Percentiles rank a stretch among this genome's conserved stretches.
Evolutionary conservation across 352 stramenopile species (phyloP).

Genomic region (Phytopythium helicoides): DNA sequence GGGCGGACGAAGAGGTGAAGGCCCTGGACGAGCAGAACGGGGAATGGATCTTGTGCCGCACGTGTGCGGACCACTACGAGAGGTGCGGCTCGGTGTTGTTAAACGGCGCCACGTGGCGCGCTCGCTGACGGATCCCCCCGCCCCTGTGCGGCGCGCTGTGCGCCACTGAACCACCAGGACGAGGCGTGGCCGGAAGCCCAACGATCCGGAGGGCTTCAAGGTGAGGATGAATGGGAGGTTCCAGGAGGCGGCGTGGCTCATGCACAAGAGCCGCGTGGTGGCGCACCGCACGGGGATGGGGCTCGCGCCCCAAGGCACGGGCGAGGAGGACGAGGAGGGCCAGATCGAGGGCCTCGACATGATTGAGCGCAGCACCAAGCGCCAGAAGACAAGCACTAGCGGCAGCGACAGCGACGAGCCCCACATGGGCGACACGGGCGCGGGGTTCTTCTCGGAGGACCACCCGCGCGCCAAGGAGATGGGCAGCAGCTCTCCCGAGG

Average conservation of each 20-base stretch:
- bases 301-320: conserved; percentile 9
- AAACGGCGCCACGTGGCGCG: too few relatives aligned
- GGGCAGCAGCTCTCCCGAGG: conserved; percentile 1
- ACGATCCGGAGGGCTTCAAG: conserved; percentile 62
- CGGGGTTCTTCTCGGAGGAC: conserved; percentile 29
- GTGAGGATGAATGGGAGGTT: conserved; percentile 73
- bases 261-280: conserved; percentile 65
- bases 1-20: conserved; percentile 46
- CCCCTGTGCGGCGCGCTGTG: not conserved
- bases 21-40: conserved; percentile 53
- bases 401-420: conserved; percentile 15
- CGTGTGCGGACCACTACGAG: conserved; percentile 54
- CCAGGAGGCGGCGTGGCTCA: conserved; percentile 58
- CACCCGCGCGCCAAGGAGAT: conserved; percentile 6
- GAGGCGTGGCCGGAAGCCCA: conserved; percentile 48
- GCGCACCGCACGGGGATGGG: conserved; percentile 23
- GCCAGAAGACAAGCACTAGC: conserved; percentile 12
- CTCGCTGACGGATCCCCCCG: too few relatives aligned
- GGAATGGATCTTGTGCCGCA: conserved; percentile 68
- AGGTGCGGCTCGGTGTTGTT: conserved; percentile 16
- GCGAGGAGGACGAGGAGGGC: conserved; percentile 8
- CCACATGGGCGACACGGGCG: conserved; percentile 3
- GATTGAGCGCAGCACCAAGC: conserved; percentile 14
- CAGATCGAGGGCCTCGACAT: not conserved
- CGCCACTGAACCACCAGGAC: conserved; percentile 25